Percentiles rank a stretch among this genome's conserved stretches.
Conservation (phyloP, 441 rosid species). For the Adansonia rubrostipa region DNA sequence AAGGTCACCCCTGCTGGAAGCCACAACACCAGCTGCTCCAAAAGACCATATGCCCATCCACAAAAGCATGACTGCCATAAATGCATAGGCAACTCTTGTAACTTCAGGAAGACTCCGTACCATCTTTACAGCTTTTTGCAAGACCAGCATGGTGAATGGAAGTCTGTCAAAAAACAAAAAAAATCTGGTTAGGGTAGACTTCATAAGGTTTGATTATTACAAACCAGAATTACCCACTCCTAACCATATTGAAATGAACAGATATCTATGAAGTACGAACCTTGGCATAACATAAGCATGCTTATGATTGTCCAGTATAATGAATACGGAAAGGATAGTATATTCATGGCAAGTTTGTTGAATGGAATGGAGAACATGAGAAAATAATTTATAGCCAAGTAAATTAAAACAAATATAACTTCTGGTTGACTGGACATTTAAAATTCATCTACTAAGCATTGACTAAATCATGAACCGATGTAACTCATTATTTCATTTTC, state of each 20-base stretch:
- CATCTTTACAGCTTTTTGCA: conserved; percentile 81
- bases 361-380: conserved; percentile 5
- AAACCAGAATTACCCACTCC: conserved; percentile 26
- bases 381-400: background rate
- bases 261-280: background rate
- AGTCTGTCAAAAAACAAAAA: conserved; percentile 67
- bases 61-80: conserved; percentile 76
- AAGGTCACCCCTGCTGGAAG: conserved; percentile 71
- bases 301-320: background rate
- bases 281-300: background rate
- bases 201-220: conserved; percentile 15
- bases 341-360: background rate
- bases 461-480: background rate
- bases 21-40: conserved; percentile 93
- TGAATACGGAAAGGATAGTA: background rate
- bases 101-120: conserved; percentile 93
- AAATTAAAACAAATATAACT: background rate
- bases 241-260: conserved; percentile 40
- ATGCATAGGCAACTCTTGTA: conserved; percentile 71
- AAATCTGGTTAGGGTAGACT: conserved; percentile 29
- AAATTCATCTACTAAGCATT: background rate
- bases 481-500: conserved; percentile 2
- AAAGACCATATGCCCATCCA: conserved; percentile 97
- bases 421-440: background rate
- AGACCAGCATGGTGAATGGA: conserved; percentile 86